Conservation (phyloP, 805 yeast genomes). For the Saturnispora galanensis region DNA sequence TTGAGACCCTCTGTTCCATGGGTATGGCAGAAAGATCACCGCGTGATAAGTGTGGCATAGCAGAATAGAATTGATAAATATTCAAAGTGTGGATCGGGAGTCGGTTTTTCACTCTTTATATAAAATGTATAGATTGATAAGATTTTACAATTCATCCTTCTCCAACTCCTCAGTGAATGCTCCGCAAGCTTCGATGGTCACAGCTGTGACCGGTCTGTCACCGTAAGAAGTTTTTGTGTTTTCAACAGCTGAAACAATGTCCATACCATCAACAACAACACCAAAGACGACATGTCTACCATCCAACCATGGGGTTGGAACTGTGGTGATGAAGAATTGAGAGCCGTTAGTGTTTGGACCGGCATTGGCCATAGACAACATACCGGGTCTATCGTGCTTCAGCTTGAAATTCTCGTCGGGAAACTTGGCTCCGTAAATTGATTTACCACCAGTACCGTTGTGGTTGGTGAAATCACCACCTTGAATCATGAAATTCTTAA, state of each 20-base stretch:
- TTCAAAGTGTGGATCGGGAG: no score
- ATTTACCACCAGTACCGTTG: conserved; percentile 65
- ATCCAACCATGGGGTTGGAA: conserved; percentile 82
- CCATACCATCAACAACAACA: conserved; percentile 82
- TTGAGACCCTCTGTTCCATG: no score
- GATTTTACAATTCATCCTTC: conserved; percentile 9
- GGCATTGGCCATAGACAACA: conserved; percentile 72
- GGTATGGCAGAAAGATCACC: no score
- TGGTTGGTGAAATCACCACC: conserved; percentile 73
- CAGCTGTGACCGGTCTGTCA: conserved; percentile 60
- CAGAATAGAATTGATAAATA: no score
- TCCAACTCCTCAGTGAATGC: conserved; percentile 33
- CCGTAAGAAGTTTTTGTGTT: conserved; percentile 55
- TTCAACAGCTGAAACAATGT: conserved; percentile 70
- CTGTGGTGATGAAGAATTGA: conserved; percentile 93
- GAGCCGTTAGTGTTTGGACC: conserved; percentile 83
- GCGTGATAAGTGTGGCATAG: no score
- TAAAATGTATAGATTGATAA: no score
- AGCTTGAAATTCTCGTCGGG: conserved; percentile 59
- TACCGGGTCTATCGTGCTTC: conserved; percentile 61
- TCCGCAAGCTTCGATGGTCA: conserved; percentile 64
- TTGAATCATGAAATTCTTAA: conserved; percentile 65
- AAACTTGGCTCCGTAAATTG: conserved; percentile 60
- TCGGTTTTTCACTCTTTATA: background rate
- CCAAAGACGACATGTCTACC: conserved; percentile 96